A percentile compares a stretch with the other conserved stretches of the same genome.
Conservation (phyloP, 2,329 filamentous ascomycete species). For the Tolypocladium capitatum region DNA sequence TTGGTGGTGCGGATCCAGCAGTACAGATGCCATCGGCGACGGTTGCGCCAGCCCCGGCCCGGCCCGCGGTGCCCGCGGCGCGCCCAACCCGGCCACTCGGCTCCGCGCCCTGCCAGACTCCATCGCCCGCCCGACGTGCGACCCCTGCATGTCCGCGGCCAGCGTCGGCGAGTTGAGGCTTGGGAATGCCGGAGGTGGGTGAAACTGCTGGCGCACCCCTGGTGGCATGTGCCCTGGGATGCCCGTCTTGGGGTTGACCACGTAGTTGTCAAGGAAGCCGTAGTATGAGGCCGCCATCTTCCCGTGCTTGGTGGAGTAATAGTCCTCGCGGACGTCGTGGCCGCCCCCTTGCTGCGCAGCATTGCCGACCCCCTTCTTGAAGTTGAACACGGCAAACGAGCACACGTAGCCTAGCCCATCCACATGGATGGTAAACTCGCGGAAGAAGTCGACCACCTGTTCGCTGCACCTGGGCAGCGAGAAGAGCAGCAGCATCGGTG, state of each 20-base stretch:
- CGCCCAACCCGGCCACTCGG: slow-evolving; percentile 20
- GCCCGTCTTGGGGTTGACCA: slow-evolving; percentile 56
- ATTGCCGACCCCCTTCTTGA: slow-evolving; percentile 61
- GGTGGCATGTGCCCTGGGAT: slow-evolving; percentile 47
- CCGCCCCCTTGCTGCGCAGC: slow-evolving; percentile 22
- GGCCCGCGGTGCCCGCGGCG: background rate
- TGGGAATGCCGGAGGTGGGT: slow-evolving; percentile 64
- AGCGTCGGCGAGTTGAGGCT: slow-evolving; percentile 51
- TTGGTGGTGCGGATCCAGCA: slow-evolving; percentile 66
- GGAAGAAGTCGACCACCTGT: slow-evolving; percentile 92
- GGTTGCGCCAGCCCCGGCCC: slow-evolving; percentile 33
- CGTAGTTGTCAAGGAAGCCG: slow-evolving; percentile 88
- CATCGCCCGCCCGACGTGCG: slow-evolving; percentile 25
- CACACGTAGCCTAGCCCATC: slow-evolving; percentile 94
- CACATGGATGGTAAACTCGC: slow-evolving; percentile 93
- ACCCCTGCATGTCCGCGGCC: slow-evolving; percentile 41
- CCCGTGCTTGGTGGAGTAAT: slow-evolving; percentile 87
- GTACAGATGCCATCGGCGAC: slow-evolving; percentile 58
- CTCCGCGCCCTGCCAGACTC: slow-evolving; percentile 31
- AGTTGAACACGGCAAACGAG: slow-evolving; percentile 94
- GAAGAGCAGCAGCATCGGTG: slow-evolving; percentile 77
- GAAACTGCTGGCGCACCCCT: slow-evolving; percentile 43
- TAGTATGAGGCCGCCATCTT: slow-evolving; percentile 98
- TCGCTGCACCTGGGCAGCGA: slow-evolving; percentile 81
- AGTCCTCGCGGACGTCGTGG: slow-evolving; percentile 72